phyloP scores from a whole-genome alignment of 768 basidiomycete species.

The Tricholoma matsutake region DNA sequence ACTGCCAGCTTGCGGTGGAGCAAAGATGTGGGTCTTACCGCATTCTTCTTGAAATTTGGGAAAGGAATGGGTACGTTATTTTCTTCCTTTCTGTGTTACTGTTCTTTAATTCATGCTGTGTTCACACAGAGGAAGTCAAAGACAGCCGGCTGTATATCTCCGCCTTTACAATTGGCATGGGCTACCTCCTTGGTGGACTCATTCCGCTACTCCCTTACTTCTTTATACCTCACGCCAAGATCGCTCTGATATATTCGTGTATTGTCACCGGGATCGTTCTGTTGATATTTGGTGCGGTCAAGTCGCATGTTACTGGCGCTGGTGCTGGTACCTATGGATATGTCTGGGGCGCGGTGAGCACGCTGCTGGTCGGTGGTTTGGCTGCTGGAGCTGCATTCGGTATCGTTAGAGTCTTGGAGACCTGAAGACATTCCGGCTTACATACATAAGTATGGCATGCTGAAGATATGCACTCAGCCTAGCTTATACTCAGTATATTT shows the following conservation, averaged over 20 bases:
- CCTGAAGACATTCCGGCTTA: too few species aligned
- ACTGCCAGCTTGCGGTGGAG: slow-evolving; percentile 59
- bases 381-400: slow-evolving; percentile 74
- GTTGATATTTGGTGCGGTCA: slow-evolving; percentile 87
- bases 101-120: background rate
- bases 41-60: slow-evolving; percentile 96
- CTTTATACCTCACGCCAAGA: slow-evolving; percentile 69
- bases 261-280: slow-evolving; percentile 82
- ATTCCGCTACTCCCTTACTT: slow-evolving; percentile 94
- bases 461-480: too few species aligned
- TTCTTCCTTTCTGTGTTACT: background rate
- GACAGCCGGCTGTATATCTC: slow-evolving; percentile 81
- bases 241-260: slow-evolving; percentile 70
- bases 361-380: slow-evolving; percentile 83
- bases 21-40: slow-evolving; percentile 80
- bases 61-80: slow-evolving; percentile 71
- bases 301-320: slow-evolving; percentile 85
- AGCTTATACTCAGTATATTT: too few species aligned
- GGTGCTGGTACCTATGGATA: slow-evolving; percentile 65
- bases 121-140: slow-evolving; percentile 77
- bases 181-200: slow-evolving; percentile 90
- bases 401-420: slow-evolving; percentile 48
- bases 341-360: slow-evolving; percentile 84
- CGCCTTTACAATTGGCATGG: slow-evolving; percentile 92
- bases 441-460: too few species aligned